These are phyloP conservation scores for Globisporangium okanoganense DNA, from an alignment of 352 stramenopile species.

Conservation along the genomic window DNA sequence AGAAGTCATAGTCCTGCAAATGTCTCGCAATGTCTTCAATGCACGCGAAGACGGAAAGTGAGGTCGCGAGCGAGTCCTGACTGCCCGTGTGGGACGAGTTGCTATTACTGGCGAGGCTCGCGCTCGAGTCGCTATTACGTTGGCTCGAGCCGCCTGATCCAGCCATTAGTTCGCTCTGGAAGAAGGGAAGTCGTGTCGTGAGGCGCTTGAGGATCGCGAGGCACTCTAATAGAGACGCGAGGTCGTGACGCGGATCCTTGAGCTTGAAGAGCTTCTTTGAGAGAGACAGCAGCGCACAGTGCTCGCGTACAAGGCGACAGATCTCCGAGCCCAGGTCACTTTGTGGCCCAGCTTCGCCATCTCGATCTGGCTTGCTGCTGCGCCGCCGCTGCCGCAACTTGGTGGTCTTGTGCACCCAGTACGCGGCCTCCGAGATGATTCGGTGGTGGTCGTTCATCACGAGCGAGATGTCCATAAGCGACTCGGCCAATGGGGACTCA, in stretches of 20 bases:
- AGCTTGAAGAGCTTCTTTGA: conserved; percentile 44
- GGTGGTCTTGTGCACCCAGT: conserved; percentile 40
- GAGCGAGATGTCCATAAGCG: conserved; percentile 67
- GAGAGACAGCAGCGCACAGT: conserved; percentile 51
- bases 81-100: conserved; percentile 14
- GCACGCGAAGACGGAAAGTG: conserved; percentile 37
- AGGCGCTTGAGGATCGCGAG: conserved; percentile 47
- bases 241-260: conserved; percentile 42
- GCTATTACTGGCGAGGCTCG: conserved; percentile 12
- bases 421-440: conserved; percentile 46
- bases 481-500: conserved; percentile 37
- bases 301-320: conserved; percentile 42
- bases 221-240: conserved; percentile 47
- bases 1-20: conserved; percentile 61
- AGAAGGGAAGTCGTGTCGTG: conserved; percentile 25
- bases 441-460: conserved; percentile 75
- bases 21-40: conserved; percentile 53
- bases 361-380: not conserved
- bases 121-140: conserved; percentile 17
- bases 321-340: conserved; percentile 45
- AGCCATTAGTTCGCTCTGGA: conserved; percentile 5
- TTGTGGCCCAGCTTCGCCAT: not conserved
- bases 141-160: not conserved
- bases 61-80: conserved; percentile 17
- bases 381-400: conserved; percentile 10